These are phyloP conservation scores for Colletotrichum tropicicola DNA, from an alignment of 2,329 filamentous ascomycete species.

Conservation along the genomic window DNA sequence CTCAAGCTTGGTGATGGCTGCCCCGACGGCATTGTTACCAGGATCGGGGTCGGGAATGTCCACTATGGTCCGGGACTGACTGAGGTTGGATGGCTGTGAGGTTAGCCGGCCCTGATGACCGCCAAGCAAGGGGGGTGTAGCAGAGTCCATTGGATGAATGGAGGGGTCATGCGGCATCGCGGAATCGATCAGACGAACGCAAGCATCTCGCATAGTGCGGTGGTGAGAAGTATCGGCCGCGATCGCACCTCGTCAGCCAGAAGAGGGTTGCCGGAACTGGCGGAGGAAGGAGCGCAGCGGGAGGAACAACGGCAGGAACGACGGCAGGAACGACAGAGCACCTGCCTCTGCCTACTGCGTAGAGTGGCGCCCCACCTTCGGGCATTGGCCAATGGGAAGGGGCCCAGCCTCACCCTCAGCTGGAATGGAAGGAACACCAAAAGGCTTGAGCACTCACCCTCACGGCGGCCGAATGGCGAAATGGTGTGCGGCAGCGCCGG, in stretches of 20 bases:
- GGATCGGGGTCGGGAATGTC: conserved; percentile 3
- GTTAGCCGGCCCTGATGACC: conserved; percentile 21
- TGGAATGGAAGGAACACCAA: conserved; percentile 3
- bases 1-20: conserved; percentile 63
- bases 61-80: conserved; percentile 10
- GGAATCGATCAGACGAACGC: too few relatives aligned
- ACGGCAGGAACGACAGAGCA: neutral
- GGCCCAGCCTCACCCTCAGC: neutral
- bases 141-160: conserved; percentile 11
- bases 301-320: neutral
- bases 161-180: neutral
- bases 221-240: too few relatives aligned
- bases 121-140: conserved; percentile 7
- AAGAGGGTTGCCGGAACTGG: neutral
- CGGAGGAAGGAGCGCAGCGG: too few relatives aligned
- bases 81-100: conserved; percentile 1
- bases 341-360: neutral
- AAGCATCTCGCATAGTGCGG: too few relatives aligned
- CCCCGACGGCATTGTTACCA: conserved; percentile 29
- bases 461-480: too few relatives aligned
- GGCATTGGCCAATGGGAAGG: conserved; percentile 2
- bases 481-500: too few relatives aligned
- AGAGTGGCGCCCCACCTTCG: neutral
- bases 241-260: too few relatives aligned
- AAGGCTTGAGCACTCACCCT: neutral